Evolutionary conservation across 2,329 filamentous ascomycete species (phyloP), one percentile per base, ranked within the genome.

Genomic region (Botrytis sinoallii): DNA sequence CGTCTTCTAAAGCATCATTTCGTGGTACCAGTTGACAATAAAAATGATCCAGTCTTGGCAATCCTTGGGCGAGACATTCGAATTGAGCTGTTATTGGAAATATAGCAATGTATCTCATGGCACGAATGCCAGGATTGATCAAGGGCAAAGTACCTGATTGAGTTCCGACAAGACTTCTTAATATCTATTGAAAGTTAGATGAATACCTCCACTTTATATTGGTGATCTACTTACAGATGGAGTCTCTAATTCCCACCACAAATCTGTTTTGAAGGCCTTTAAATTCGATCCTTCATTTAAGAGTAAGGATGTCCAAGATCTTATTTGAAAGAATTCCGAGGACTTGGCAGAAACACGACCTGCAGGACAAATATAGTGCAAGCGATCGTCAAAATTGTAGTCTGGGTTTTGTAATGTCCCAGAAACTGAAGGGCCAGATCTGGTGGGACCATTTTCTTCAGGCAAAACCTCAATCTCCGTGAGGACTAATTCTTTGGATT

Each of bases 231-330:
- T 74, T 73, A 91, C 10, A 29, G 80, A 81, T 63, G 80, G 79
- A 46, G 91, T 87, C 1, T 86, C 84, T 63, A 89, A 89, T 52
- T 90, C 84, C 78, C 91, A 93, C 82, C 91, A 93, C 78, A 93
- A 90, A 80, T 93, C 92, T 6, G 88, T 90, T 65, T 74, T 72
- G 69, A 87, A 95, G 9, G 89, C 91, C 73, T 86, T 86, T n/a
- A 92, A 86, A 7, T 89, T 93, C 0, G 91, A 93, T 14, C 92
- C 91, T 82, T 95, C 92, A 80, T 95, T 95, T 76, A 94, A 87
- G 2, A 88, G 83, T 0, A 94, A 78, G 29, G 87, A 86, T 0
- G 85, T 86, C 92, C 93, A 95, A 2, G 87, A 87, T 35, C 78
- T 67, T 52, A 78, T 72, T 20, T 76, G 63, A 55, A 80, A 79